These are phyloP conservation scores for Cystoisospora suis DNA, from an alignment of 169 alveolate species.

Conservation along the genomic window DNA sequence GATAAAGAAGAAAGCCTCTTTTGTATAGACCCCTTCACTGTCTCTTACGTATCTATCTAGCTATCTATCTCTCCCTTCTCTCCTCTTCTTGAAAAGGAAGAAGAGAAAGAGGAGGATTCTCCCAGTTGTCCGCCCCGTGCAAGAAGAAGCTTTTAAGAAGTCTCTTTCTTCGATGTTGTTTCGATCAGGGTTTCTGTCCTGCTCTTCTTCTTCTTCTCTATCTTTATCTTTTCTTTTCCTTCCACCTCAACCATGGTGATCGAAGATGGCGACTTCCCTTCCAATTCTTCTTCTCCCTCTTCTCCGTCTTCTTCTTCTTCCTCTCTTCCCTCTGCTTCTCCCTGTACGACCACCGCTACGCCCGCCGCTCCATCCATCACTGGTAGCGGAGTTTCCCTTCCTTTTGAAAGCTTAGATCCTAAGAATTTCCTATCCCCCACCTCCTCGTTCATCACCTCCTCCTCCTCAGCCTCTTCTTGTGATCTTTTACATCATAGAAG, in stretches of 20 bases:
- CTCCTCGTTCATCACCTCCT: neutral
- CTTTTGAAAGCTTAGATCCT: neutral
- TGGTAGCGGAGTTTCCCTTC: neutral
- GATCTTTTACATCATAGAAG: neutral
- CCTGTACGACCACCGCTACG: neutral
- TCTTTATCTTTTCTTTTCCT: no score
- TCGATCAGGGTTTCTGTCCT: no score
- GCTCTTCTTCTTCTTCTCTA: no score
- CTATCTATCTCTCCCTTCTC: neutral
- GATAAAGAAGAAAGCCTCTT: neutral
- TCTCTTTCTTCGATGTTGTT: no score
- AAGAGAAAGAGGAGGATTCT: slow-evolving; percentile 14
- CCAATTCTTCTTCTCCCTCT: neutral
- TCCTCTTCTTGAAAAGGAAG: slow-evolving; percentile 6
- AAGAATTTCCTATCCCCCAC: neutral
- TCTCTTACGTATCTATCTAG: neutral
- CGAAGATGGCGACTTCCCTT: neutral
- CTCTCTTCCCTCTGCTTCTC: neutral
- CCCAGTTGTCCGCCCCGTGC: neutral
- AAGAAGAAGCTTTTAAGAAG: slow-evolving; percentile 5
- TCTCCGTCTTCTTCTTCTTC: neutral
- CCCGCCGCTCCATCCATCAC: neutral
- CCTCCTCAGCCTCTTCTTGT: neutral
- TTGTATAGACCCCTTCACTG: neutral
- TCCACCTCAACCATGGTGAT: neutral